Percentiles rank a stretch among this genome's conserved stretches.
Evolutionary conservation across 208 protist genomes (phyloP).

Genomic region (Leishmania tropica): DNA sequence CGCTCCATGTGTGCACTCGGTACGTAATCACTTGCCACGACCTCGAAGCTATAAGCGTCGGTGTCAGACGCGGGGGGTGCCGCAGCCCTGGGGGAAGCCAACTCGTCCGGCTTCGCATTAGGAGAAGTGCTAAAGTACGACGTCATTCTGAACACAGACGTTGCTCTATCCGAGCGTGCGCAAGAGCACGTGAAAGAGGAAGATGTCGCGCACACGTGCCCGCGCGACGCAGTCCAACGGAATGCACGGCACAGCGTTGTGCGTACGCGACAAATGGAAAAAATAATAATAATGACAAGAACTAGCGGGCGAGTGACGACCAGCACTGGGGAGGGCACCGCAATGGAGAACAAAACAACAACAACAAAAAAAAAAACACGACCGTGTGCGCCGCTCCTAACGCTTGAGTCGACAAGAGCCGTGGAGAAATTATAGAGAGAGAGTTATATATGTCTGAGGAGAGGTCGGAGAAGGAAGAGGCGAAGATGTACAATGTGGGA

Average conservation of each 20-base stretch:
- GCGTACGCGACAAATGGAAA: neutral
- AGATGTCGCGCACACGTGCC: neutral
- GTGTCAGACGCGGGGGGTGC: neutral
- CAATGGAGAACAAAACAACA: neutral
- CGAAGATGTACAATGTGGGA: neutral
- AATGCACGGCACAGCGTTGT: neutral
- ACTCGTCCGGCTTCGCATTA: neutral
- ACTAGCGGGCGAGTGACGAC: neutral
- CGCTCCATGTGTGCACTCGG: neutral
- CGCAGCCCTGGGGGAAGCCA: neutral
- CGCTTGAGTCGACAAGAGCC: neutral
- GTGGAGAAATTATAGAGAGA: too few species aligned
- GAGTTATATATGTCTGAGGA: neutral
- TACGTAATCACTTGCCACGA: constrained; percentile 29
- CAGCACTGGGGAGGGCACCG: neutral
- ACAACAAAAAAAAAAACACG: neutral
- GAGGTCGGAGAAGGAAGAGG: neutral
- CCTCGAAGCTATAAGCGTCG: constrained; percentile 17
- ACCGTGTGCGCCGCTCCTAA: too few species aligned
- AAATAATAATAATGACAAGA: too few species aligned
- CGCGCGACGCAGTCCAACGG: too few species aligned
- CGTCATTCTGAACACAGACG: neutral
- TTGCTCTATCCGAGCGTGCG: neutral
- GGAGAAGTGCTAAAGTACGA: constrained; percentile 20
- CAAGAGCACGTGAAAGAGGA: neutral